A percentile compares a stretch with the other conserved stretches of the same genome.
Conservation (phyloP, 2,329 filamentous ascomycete genomes). For the Beauveria varroae region DNA sequence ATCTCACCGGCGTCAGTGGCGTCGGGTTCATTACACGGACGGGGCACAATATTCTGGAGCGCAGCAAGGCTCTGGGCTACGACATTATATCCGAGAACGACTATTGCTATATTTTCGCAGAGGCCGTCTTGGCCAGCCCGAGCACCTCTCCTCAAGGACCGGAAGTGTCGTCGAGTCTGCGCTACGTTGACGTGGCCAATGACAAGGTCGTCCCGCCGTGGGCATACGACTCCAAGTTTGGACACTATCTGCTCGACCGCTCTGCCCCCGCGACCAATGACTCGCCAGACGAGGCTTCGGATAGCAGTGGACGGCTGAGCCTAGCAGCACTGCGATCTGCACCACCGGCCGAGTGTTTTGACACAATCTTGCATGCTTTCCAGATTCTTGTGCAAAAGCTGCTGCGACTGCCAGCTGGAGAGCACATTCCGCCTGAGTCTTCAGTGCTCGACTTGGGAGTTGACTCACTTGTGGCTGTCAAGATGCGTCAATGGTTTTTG, state of each 20-base stretch:
- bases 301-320: not conserved
- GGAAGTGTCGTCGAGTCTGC: conserved; percentile 5
- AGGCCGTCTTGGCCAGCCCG: conserved; percentile 11
- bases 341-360: not conserved
- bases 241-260: conserved; percentile 6
- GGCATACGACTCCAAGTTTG: conserved; percentile 10
- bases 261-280: not conserved
- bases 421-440: not conserved
- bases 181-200: not conserved
- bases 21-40: conserved; percentile 30
- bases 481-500: conserved; percentile 40
- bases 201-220: not conserved
- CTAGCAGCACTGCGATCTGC: not conserved
- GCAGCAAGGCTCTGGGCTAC: conserved; percentile 1
- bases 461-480: conserved; percentile 23
- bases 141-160: not conserved
- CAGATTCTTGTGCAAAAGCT: conserved; percentile 18
- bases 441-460: conserved; percentile 16
- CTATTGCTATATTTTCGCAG: conserved; percentile 16
- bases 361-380: conserved; percentile 22
- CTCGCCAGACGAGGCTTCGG: not conserved
- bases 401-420: not conserved
- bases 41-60: not conserved
- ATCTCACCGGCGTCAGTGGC: conserved; percentile 18
- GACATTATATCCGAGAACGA: conserved; percentile 5